These are phyloP conservation scores for Pachyrhizus erosus DNA, from an alignment of 306 rosid species.

Conservation along the genomic window DNA sequence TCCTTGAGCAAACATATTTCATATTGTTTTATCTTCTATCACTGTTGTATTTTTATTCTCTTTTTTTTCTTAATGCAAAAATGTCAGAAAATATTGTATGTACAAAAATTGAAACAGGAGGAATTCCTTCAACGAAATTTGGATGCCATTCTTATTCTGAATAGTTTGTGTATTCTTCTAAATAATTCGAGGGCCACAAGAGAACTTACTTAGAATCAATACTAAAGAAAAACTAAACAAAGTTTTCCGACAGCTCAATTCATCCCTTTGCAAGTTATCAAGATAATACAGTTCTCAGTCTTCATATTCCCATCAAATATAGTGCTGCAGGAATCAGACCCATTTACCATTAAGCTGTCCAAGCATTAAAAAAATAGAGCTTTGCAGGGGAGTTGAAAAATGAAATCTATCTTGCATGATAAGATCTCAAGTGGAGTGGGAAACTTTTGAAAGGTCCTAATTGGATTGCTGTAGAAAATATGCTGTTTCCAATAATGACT, in stretches of 20 bases:
- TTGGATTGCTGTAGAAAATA: neutral
- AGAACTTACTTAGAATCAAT: neutral
- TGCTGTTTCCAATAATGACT: neutral
- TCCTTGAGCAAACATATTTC: constrained; percentile 30
- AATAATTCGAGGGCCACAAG: neutral
- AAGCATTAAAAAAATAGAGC: neutral
- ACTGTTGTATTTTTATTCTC: neutral
- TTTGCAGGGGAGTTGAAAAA: neutral
- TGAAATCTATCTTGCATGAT: neutral
- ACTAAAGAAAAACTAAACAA: neutral
- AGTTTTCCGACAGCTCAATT: neutral
- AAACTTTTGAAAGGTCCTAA: neutral
- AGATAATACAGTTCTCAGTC: neutral
- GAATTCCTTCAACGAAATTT: neutral
- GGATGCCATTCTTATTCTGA: neutral
- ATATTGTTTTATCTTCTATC: constrained; percentile 9
- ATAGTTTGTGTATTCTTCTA: neutral
- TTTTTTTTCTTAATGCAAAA: neutral
- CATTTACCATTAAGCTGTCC: too few relatives aligned
- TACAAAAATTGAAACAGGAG: constrained; percentile 2
- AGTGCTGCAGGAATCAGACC: neutral
- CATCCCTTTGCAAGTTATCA: neutral
- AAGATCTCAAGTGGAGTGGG: too few relatives aligned
- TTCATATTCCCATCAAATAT: neutral
- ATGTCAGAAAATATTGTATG: neutral